Evolutionary conservation across 352 stramenopile genomes (phyloP).

Genomic region (Lagenidium sp.): DNA sequence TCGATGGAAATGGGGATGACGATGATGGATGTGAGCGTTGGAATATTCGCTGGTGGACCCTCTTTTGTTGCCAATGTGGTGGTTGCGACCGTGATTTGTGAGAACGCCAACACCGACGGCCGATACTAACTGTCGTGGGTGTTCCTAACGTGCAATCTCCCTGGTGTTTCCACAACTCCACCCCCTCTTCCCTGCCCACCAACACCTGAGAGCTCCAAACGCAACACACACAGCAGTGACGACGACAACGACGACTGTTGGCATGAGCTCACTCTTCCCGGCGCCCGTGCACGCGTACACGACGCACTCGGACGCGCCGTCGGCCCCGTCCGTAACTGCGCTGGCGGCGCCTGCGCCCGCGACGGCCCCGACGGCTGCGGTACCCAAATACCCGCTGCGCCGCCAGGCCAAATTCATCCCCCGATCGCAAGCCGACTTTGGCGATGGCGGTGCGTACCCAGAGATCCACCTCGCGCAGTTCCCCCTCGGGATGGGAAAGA

Average conservation of each 20-base stretch:
- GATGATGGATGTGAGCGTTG: too few species aligned
- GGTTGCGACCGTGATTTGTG: too few species aligned
- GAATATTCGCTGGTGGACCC: too few species aligned
- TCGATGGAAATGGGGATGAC: neutral
- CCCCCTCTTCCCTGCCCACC: neutral
- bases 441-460: constrained; percentile 96
- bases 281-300: constrained; percentile 64
- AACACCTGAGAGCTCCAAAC: too few species aligned
- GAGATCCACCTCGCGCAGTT: constrained; percentile 99
- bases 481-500: constrained; percentile 92
- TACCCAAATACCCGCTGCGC: constrained; percentile 54
- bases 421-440: constrained; percentile 86
- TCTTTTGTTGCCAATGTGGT: too few species aligned
- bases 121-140: too few species aligned
- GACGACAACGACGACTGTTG: neutral
- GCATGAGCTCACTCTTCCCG: constrained; percentile 70
- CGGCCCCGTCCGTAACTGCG: neutral
- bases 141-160: too few species aligned
- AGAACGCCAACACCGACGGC: too few species aligned
- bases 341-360: neutral
- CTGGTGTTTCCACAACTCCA: constrained; percentile 6
- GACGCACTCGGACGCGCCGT: constrained; percentile 38
- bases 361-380: neutral
- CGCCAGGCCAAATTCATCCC: constrained; percentile 51
- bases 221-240: too few species aligned